These are phyloP conservation scores for Solanum pennellii DNA, from an alignment of 257 asterid species.

Conservation along the genomic window DNA sequence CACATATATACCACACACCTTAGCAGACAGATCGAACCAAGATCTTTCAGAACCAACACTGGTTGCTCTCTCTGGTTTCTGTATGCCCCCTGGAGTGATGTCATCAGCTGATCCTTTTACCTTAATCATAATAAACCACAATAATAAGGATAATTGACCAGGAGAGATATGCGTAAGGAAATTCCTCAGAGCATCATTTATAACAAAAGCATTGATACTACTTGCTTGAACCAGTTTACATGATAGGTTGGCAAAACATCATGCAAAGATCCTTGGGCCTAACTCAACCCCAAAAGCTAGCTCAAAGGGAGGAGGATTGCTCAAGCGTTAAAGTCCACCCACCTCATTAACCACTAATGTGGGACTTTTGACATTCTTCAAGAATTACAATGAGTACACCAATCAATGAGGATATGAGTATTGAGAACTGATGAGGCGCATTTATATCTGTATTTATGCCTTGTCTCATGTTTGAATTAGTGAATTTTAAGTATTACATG, in stretches of 20 bases:
- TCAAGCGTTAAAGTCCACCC: not conserved
- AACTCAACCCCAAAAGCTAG: not conserved
- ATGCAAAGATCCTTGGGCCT: not conserved
- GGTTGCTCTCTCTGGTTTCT: constrained; percentile 39
- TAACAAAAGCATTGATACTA: not conserved
- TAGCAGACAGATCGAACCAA: constrained; percentile 42
- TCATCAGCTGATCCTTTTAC: constrained; percentile 37
- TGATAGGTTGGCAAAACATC: not conserved
- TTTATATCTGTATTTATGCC: not conserved
- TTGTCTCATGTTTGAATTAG: not conserved
- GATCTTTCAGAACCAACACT: constrained; percentile 46
- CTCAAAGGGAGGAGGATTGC: not conserved
- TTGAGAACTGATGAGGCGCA: not conserved
- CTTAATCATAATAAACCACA: constrained; percentile 27
- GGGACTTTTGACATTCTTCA: not conserved
- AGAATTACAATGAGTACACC: not conserved
- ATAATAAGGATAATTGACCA: not conserved
- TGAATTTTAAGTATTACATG: not conserved
- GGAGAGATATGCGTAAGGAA: not conserved
- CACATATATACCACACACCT: constrained; percentile 20
- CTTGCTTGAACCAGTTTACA: not conserved
- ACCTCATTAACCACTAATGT: not conserved
- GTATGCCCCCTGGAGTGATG: constrained; percentile 31
- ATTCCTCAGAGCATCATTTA: not conserved
- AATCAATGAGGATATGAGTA: not conserved